Evolutionary conservation across 176 grass and related monocot genomes (phyloP).

Genomic region (Carex cristatella): DNA sequence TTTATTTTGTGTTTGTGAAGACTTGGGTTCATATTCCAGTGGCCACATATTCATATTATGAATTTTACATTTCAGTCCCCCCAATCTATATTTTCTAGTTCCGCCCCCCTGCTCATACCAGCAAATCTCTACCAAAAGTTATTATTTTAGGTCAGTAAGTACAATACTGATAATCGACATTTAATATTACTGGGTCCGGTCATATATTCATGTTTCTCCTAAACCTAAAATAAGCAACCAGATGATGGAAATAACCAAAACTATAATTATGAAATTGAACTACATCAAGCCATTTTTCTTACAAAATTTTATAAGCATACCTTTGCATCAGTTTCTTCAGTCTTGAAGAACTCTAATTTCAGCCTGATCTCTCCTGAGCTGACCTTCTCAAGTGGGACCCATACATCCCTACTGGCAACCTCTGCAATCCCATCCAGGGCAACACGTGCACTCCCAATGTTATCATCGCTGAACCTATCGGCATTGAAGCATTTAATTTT

Average conservation of each 20-base stretch:
- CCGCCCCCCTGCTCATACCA: not conserved
- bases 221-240: not conserved
- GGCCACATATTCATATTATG: too few relatives aligned
- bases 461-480: slow-evolving; percentile 78
- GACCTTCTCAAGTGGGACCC: slow-evolving; percentile 87
- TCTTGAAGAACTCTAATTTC: slow-evolving; percentile 56
- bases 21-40: too few relatives aligned
- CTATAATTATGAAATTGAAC: not conserved
- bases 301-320: not conserved
- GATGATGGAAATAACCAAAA: not conserved
- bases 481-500: slow-evolving; percentile 78
- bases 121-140: not conserved
- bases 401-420: slow-evolving; percentile 53
- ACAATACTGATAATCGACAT: not conserved
- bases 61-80: too few relatives aligned
- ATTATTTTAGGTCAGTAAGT: not conserved
- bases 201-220: not conserved
- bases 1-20: too few relatives aligned
- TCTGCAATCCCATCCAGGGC: slow-evolving; percentile 75
- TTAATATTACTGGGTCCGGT: not conserved
- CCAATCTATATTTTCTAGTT: too few relatives aligned
- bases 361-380: slow-evolving; percentile 81
- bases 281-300: not conserved
- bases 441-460: slow-evolving; percentile 82
- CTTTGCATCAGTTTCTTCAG: slow-evolving; percentile 26